Conservation (phyloP, 2,329 filamentous ascomycete species). For the Elsinoe perseae region DNA sequence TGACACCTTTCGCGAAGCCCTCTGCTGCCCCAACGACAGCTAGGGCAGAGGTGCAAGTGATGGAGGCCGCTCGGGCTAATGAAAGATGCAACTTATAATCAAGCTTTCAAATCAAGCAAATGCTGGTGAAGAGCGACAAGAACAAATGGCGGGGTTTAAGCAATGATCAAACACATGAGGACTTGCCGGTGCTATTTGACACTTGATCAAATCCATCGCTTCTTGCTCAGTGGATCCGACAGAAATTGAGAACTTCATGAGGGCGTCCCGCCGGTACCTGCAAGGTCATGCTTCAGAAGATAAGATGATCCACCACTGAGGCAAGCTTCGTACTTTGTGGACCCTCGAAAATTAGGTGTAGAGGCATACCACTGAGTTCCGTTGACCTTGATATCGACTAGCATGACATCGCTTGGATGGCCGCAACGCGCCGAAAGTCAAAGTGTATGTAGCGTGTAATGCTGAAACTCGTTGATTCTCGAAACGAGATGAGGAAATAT, state of each 20-base stretch:
- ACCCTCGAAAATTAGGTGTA: neutral
- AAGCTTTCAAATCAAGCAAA: neutral
- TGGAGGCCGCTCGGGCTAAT: slow-evolving; percentile 4
- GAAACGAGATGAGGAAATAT: neutral
- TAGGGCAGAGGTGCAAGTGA: slow-evolving; percentile 19
- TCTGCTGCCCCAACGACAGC: slow-evolving; percentile 34
- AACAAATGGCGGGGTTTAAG: neutral
- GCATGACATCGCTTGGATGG: neutral
- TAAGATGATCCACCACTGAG: neutral
- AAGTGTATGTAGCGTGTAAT: neutral
- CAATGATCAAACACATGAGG: neutral
- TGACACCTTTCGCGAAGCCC: slow-evolving; percentile 48
- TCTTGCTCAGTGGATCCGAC: neutral
- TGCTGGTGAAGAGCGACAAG: neutral
- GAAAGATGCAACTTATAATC: neutral
- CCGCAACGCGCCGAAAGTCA: neutral
- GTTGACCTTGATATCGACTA: neutral
- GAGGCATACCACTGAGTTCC: neutral
- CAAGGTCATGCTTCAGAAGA: neutral
- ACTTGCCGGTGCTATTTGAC: neutral
- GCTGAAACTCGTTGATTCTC: neutral
- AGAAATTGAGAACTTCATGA: neutral
- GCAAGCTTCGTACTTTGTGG: slow-evolving; percentile 1
- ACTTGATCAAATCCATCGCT: neutral
- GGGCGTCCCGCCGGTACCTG: neutral